These are phyloP conservation scores for Camptophora hylomeconis DNA, from an alignment of 2,329 filamentous ascomycete genomes.

Conservation along the genomic window DNA sequence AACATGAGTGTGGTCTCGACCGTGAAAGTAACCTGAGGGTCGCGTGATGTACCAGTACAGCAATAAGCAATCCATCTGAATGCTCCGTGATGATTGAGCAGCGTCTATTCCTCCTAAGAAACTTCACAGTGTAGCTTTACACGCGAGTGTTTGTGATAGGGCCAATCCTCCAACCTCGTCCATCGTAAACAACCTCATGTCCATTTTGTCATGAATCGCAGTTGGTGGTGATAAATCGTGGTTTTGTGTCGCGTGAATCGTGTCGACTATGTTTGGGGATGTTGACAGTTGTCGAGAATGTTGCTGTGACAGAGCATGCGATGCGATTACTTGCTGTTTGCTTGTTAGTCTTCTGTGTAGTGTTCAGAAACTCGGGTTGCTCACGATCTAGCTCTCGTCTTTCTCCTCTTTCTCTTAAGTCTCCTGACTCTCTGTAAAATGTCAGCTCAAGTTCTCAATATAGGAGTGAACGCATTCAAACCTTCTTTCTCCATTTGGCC, in stretches of 20 bases:
- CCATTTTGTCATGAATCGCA: too few relatives aligned
- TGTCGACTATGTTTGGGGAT: slow-evolving; percentile 4
- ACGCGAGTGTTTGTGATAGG: slow-evolving; percentile 13
- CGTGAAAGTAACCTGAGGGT: background rate
- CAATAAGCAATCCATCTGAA: slow-evolving; percentile 14
- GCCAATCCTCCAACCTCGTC: slow-evolving; percentile 13
- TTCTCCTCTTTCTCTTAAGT: slow-evolving; percentile 99
- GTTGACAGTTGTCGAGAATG: slow-evolving; percentile 20
- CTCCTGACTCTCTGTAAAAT: slow-evolving; percentile 93
- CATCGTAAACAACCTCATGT: too few relatives aligned
- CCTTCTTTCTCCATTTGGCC: slow-evolving; percentile 99
- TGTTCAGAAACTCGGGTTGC: slow-evolving; percentile 24
- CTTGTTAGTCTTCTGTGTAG: slow-evolving; percentile 22
- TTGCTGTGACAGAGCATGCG: slow-evolving; percentile 42
- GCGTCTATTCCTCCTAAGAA: slow-evolving; percentile 17
- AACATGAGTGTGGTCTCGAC: slow-evolving; percentile 1
- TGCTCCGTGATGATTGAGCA: slow-evolving; percentile 16
- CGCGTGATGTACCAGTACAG: background rate
- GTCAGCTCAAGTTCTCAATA: too few relatives aligned
- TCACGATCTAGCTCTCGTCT: slow-evolving; percentile 96
- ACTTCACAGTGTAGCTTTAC: too few relatives aligned
- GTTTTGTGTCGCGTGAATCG: slow-evolving; percentile 7
- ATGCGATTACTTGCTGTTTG: slow-evolving; percentile 53
- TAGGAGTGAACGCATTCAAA: too few relatives aligned
- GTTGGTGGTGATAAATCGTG: too few relatives aligned